Conservation (phyloP, 2,329 filamentous ascomycete species). For the Ophiostoma populinum region DNA sequence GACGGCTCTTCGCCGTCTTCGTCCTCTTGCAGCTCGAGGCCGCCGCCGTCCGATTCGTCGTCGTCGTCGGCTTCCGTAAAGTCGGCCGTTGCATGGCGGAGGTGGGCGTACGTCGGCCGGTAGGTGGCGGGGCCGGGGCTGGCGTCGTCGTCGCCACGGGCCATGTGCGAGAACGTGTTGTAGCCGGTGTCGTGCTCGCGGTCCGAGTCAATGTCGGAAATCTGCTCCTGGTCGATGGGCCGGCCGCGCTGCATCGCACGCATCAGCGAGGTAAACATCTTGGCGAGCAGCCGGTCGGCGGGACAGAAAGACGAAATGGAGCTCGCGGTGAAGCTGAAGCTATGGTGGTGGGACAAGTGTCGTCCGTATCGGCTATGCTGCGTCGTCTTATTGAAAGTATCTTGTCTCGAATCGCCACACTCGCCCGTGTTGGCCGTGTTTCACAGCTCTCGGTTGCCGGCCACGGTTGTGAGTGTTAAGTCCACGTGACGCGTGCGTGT, state of each 20-base stretch:
- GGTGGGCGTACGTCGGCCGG: constrained; percentile 19
- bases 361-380: no score
- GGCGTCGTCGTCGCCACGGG: constrained; percentile 4
- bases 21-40: constrained; percentile 19
- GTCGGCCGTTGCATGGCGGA: constrained; percentile 42
- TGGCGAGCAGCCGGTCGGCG: no score
- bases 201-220: constrained; percentile 10
- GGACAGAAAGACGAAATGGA: no score
- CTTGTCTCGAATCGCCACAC: no score
- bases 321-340: no score
- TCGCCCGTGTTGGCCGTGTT: no score
- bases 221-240: constrained; percentile 8
- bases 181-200: constrained; percentile 7
- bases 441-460: no score
- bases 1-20: constrained; percentile 16
- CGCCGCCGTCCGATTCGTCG: constrained; percentile 22
- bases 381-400: no score
- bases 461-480: no score
- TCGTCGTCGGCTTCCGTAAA: constrained; percentile 47
- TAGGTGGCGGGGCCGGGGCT: constrained; percentile 13
- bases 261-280: constrained; percentile 18
- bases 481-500: no score
- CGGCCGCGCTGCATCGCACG: constrained; percentile 17
- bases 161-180: constrained; percentile 3
- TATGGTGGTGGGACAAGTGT: no score